Conservation (phyloP, 2,329 filamentous ascomycete species). For the Neopestalotiopsis sp. region DNA sequence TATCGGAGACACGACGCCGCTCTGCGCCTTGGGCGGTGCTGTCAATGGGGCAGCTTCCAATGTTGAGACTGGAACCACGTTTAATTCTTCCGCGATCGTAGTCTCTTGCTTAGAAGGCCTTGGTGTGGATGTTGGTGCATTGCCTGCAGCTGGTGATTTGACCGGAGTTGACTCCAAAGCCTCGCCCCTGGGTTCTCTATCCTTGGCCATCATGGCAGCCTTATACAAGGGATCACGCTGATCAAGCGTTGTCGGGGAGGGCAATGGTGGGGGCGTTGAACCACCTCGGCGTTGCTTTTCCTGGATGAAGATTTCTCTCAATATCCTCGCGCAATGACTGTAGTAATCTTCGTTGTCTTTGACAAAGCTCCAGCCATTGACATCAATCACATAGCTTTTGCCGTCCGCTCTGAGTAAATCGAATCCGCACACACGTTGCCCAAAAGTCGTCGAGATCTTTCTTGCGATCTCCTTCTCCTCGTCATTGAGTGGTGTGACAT, state of each 20-base stretch:
- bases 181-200: conserved; percentile 42
- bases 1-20: conserved; percentile 41
- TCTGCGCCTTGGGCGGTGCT: conserved; percentile 41
- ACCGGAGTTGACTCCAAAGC: conserved; percentile 26
- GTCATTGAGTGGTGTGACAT: conserved; percentile 82
- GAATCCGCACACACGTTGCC: conserved; percentile 94
- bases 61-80: conserved; percentile 26
- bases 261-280: conserved; percentile 58
- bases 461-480: conserved; percentile 87
- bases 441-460: conserved; percentile 90
- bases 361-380: conserved; percentile 99
- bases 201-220: conserved; percentile 39
- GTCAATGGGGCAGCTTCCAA: conserved; percentile 30
- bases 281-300: conserved; percentile 73
- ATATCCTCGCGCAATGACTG: conserved; percentile 83
- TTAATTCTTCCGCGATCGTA: conserved; percentile 29
- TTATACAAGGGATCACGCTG: conserved; percentile 39
- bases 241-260: conserved; percentile 54
- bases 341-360: conserved; percentile 99
- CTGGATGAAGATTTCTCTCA: conserved; percentile 85
- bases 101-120: conserved; percentile 21
- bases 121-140: conserved; percentile 25
- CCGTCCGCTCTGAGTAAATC: conserved; percentile 87
- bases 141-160: conserved; percentile 24
- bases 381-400: conserved; percentile 96